Percentiles rank a stretch among this genome's conserved stretches.
These are phyloP conservation scores for Maudiozyma turicensis DNA, from an alignment of 805 yeast species.

Conservation along the genomic window DNA sequence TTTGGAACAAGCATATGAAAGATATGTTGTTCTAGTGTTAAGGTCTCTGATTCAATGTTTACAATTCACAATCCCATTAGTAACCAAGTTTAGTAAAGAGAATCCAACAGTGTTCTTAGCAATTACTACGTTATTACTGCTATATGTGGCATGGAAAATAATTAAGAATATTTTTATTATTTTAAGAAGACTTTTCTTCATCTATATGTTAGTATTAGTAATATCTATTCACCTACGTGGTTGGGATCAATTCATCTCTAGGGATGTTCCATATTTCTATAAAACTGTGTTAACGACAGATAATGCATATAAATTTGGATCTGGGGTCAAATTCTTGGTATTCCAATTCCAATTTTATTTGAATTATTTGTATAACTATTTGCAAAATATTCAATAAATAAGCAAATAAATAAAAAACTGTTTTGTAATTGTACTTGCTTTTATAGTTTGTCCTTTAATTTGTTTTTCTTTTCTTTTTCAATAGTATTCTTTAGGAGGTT, in stretches of 20 bases:
- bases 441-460: too few species aligned
- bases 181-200: slow-evolving; percentile 18
- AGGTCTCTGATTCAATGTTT: slow-evolving; percentile 6
- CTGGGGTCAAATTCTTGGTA: neutral
- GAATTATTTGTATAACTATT: neutral
- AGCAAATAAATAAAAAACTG: too few species aligned
- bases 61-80: slow-evolving; percentile 13
- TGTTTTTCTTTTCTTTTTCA: too few species aligned
- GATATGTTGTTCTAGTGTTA: slow-evolving; percentile 4
- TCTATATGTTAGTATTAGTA: slow-evolving; percentile 10
- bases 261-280: slow-evolving; percentile 14
- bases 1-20: slow-evolving; percentile 3
- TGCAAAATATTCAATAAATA: neutral
- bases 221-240: slow-evolving; percentile 31
- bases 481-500: too few species aligned
- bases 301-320: neutral
- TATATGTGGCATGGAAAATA: slow-evolving; percentile 21
- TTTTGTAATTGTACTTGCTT: too few species aligned
- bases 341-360: slow-evolving; percentile 2
- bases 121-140: slow-evolving; percentile 12
- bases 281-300: slow-evolving; percentile 6
- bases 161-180: slow-evolving; percentile 24
- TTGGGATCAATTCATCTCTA: slow-evolving; percentile 11
- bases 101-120: slow-evolving; percentile 27
- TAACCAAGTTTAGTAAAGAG: slow-evolving; percentile 16